Conservation (phyloP, 371 early-diverging fungal genomes). For the Capillidium heterosporum region DNA sequence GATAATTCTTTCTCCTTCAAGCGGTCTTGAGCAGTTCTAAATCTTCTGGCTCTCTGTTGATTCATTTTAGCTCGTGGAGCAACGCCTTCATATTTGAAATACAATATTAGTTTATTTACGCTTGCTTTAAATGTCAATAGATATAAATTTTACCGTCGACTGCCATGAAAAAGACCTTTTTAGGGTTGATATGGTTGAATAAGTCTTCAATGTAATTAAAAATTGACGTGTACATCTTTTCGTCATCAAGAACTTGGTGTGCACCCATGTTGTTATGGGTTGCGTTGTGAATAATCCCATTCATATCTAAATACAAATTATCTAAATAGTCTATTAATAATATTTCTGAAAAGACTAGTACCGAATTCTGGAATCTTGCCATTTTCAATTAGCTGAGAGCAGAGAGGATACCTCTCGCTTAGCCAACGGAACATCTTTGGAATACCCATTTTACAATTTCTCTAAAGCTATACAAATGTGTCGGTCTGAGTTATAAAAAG, state of each 20-base stretch:
- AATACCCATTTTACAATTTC: conserved; percentile 62
- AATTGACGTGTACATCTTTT: conserved; percentile 84
- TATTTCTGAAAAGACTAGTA: conserved; percentile 15
- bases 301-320: conserved; percentile 98
- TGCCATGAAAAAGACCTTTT: conserved; percentile 91
- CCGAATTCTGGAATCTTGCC: conserved; percentile 90
- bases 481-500: no score
- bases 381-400: conserved; percentile 68
- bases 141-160: conserved; percentile 68
- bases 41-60: conserved; percentile 96
- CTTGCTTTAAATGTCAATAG: conserved; percentile 17
- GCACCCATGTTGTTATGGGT: conserved; percentile 83
- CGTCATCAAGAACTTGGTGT: conserved; percentile 60
- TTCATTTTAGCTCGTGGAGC: conserved; percentile 99
- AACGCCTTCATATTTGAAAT: conserved; percentile 37
- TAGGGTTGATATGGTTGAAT: conserved; percentile 80
- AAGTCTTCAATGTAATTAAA: conserved; percentile 93
- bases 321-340: conserved; percentile 17
- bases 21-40: conserved; percentile 81
- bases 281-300: conserved; percentile 98
- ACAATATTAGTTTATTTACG: no score
- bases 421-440: conserved; percentile 90
- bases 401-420: conserved; percentile 91
- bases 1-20: conserved; percentile 41
- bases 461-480: no score